A percentile compares a stretch with the other conserved stretches of the same genome.
Evolutionary conservation across 2,329 filamentous ascomycete species (phyloP).

Genomic region (Massarina eburnea): DNA sequence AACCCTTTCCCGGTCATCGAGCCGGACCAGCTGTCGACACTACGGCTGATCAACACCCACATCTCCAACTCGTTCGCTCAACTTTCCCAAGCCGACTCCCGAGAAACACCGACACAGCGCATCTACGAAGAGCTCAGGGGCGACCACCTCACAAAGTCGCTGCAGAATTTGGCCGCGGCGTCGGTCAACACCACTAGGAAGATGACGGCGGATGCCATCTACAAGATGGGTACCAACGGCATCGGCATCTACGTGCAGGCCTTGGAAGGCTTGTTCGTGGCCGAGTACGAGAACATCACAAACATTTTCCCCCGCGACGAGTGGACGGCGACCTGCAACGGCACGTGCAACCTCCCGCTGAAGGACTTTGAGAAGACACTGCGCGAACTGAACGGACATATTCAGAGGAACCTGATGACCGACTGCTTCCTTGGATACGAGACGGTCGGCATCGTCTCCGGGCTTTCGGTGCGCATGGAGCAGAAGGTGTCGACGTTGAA

Average conservation of each 20-base stretch:
- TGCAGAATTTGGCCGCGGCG: conserved; percentile 85
- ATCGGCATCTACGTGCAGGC: conserved; percentile 86
- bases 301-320: conserved; percentile 84
- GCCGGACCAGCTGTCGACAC: conserved; percentile 71
- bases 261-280: conserved; percentile 81
- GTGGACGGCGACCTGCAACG: conserved; percentile 76
- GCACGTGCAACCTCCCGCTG: conserved; percentile 76
- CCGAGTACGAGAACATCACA: conserved; percentile 90
- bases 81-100: conserved; percentile 47
- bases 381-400: conserved; percentile 84
- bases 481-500: conserved; percentile 84
- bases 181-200: conserved; percentile 77
- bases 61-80: conserved; percentile 63
- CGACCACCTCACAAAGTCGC: conserved; percentile 77
- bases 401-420: conserved; percentile 80
- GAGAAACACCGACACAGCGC: conserved; percentile 71
- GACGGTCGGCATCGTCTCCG: conserved; percentile 85
- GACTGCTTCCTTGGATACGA: conserved; percentile 97
- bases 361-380: conserved; percentile 83
- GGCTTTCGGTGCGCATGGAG: conserved; percentile 77
- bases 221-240: conserved; percentile 84
- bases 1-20: conserved; percentile 78
- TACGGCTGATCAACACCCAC: conserved; percentile 78
- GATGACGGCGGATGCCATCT: conserved; percentile 74
- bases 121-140: conserved; percentile 86